phyloP scores from a whole-genome alignment of 2,329 filamentous ascomycete genomes.

The Aspergillus brunneoviolaceus region DNA sequence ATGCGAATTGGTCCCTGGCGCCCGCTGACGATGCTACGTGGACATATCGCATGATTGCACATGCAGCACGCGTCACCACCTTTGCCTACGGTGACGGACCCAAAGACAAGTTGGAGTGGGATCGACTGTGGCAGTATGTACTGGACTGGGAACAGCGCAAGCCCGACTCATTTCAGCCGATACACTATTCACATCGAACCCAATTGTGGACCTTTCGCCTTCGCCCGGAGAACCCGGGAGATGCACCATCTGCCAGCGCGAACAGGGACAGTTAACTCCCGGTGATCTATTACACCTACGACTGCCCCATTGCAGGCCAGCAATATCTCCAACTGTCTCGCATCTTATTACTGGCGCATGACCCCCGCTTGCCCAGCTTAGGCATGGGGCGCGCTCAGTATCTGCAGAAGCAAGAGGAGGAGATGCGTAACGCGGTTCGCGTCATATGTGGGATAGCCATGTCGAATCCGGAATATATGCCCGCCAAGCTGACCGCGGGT shows the following conservation, averaged over 20 bases:
- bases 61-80: constrained; percentile 5
- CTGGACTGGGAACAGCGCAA: constrained; percentile 2
- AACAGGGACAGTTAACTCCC: neutral
- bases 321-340: constrained; percentile 6
- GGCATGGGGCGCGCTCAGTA: neutral
- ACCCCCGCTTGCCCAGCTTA: neutral
- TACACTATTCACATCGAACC: neutral
- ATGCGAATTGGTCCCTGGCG: neutral
- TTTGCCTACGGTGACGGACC: constrained; percentile 1
- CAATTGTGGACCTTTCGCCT: too few species aligned
- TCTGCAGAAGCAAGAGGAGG: neutral
- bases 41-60: constrained; percentile 4
- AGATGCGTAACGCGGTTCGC: neutral
- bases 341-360: constrained; percentile 1
- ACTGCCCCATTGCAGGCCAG: constrained; percentile 5
- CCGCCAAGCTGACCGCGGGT: neutral
- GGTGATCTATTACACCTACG: constrained; percentile 2
- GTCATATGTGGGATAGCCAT: constrained; percentile 7
- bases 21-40: constrained; percentile 4
- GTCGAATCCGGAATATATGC: neutral
- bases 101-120: neutral
- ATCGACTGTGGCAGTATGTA: constrained; percentile 3
- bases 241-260: neutral
- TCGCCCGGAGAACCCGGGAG: neutral
- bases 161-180: neutral